phyloP scores from a whole-genome alignment of 176 grass and related monocot genomes.

The Eremochloa ophiuroides region DNA sequence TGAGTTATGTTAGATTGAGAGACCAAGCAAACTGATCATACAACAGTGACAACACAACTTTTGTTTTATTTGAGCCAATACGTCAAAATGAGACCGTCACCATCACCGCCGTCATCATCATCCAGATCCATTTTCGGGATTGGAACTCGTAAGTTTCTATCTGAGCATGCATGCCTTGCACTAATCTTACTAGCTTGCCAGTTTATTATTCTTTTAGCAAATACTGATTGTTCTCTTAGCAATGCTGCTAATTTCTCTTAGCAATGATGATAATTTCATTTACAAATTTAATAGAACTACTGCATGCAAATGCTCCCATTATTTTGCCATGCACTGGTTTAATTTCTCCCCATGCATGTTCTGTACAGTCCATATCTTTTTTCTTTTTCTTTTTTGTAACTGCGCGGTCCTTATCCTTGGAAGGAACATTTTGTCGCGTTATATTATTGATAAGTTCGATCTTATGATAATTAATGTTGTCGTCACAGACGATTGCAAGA shows the following conservation, averaged over 20 bases:
- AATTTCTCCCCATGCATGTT: background rate
- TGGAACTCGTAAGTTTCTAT: conserved; percentile 23
- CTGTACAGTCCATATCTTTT: too few species aligned
- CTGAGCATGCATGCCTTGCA: background rate
- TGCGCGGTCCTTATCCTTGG: background rate
- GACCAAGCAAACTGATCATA: background rate
- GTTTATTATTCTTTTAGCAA: background rate
- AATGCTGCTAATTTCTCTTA: conserved; percentile 2
- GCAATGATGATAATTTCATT: too few species aligned
- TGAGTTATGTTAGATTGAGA: conserved; percentile 4
- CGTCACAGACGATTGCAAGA: background rate
- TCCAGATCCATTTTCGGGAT: conserved; percentile 24
- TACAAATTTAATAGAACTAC: background rate
- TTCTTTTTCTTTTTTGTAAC: too few species aligned
- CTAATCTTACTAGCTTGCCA: background rate
- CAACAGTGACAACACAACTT: background rate
- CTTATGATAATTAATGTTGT: background rate
- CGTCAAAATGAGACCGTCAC: background rate
- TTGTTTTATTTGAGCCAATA: background rate
- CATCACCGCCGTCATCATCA: background rate
- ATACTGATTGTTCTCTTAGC: background rate
- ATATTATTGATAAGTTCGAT: too few species aligned
- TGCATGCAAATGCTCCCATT: background rate
- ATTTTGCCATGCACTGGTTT: background rate
- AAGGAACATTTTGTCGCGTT: background rate